phyloP scores from a whole-genome alignment of 1,139 yeast species.

The Yamadazyma aaseri region DNA sequence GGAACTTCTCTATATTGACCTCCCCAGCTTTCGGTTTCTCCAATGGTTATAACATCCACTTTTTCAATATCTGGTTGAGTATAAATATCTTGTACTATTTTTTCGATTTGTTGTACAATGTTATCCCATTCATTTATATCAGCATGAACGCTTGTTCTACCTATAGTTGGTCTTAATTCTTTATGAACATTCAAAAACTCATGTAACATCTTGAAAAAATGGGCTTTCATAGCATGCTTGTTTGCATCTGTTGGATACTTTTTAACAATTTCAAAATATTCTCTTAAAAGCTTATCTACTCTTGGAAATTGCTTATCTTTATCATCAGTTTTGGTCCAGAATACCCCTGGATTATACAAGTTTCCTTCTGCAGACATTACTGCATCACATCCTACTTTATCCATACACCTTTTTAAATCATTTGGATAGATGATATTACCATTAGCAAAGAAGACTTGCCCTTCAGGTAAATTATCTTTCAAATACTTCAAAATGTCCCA shows the following conservation, averaged over 20 bases:
- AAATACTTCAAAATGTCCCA: slow-evolving; percentile 79
- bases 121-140: slow-evolving; percentile 62
- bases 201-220: slow-evolving; percentile 81
- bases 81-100: slow-evolving; percentile 56
- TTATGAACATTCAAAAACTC: slow-evolving; percentile 74
- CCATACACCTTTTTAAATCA: slow-evolving; percentile 68
- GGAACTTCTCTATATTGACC: slow-evolving; percentile 83
- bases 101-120: slow-evolving; percentile 68
- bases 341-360: slow-evolving; percentile 89
- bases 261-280: slow-evolving; percentile 83
- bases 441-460: slow-evolving; percentile 88
- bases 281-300: slow-evolving; percentile 78
- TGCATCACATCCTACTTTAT: slow-evolving; percentile 72
- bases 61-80: slow-evolving; percentile 38
- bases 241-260: slow-evolving; percentile 62
- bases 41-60: slow-evolving; percentile 52
- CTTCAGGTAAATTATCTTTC: slow-evolving; percentile 75
- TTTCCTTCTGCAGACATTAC: slow-evolving; percentile 98
- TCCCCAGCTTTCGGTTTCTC: slow-evolving; percentile 68
- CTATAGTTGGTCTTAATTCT: slow-evolving; percentile 74
- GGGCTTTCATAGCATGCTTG: slow-evolving; percentile 83
- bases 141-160: slow-evolving; percentile 49
- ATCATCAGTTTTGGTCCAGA: slow-evolving; percentile 55
- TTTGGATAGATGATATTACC: slow-evolving; percentile 88
- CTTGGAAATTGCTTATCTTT: slow-evolving; percentile 76